Conservation (phyloP, 495 filamentous ascomycete genomes). For the Elasticomyces elasticus region DNA sequence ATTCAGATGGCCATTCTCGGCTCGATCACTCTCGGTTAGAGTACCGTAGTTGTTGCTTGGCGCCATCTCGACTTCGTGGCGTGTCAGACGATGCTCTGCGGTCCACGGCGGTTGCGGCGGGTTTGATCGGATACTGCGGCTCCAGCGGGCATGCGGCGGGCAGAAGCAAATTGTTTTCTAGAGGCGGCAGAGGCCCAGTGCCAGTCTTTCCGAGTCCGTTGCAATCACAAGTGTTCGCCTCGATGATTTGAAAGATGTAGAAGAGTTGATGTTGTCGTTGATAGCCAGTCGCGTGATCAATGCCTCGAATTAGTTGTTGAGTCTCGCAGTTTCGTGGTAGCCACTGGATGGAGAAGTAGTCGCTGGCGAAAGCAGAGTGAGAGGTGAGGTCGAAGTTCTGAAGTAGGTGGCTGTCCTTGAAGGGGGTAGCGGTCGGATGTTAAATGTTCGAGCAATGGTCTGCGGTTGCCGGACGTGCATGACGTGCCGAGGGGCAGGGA, state of each 20-base stretch:
- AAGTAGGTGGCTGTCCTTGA: too few relatives aligned
- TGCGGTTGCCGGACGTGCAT: too few relatives aligned
- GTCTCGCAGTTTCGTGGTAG: too few relatives aligned
- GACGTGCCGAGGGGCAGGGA: conserved; percentile 5
- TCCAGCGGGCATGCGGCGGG: not conserved
- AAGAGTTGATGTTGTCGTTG: not conserved
- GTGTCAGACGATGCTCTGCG: not conserved
- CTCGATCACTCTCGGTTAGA: not conserved
- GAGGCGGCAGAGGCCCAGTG: not conserved
- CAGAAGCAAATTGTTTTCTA: not conserved
- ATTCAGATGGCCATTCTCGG: conserved; percentile 8
- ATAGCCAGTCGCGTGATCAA: too few relatives aligned
- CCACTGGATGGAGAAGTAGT: too few relatives aligned
- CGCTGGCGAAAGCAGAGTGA: too few relatives aligned
- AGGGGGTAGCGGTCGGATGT: not conserved
- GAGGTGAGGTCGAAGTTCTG: too few relatives aligned
- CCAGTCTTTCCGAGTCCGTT: not conserved
- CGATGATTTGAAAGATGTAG: not conserved
- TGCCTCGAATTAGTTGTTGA: too few relatives aligned
- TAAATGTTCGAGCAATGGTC: too few relatives aligned
- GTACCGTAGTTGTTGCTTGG: conserved; percentile 13
- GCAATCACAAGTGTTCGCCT: not conserved
- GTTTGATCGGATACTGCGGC: conserved; percentile 1
- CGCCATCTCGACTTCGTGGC: conserved; percentile 1
- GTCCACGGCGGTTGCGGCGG: not conserved